These are phyloP conservation scores for Populus alba DNA, from an alignment of 345 rosid species.

Conservation along the genomic window DNA sequence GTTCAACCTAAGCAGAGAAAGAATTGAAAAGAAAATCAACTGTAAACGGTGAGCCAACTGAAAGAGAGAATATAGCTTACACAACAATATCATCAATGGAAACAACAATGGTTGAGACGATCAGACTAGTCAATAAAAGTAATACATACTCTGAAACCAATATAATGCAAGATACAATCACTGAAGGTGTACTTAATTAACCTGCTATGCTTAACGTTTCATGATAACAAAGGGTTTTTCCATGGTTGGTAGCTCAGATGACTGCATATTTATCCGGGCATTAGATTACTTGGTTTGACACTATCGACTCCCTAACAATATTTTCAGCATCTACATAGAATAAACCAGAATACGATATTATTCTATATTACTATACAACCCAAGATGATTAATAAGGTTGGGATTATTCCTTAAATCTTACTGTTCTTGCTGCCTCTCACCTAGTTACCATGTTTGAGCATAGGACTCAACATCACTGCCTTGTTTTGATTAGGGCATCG, in stretches of 20 bases:
- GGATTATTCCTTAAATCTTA: background rate
- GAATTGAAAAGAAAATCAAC: constrained; percentile 12
- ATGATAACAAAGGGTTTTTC: background rate
- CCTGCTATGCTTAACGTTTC: background rate
- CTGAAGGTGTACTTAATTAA: background rate
- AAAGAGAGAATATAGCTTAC: background rate
- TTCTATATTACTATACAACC: background rate
- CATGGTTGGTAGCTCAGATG: background rate
- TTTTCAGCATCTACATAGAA: background rate
- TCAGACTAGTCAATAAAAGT: background rate
- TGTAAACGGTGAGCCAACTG: background rate
- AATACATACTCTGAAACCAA: background rate
- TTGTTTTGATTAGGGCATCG: background rate
- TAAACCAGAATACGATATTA: background rate
- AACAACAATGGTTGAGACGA: background rate
- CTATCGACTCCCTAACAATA: background rate
- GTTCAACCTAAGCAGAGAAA: constrained; percentile 65
- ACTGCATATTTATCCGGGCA: background rate
- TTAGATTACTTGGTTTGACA: background rate
- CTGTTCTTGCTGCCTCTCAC: background rate
- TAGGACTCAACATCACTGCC: background rate
- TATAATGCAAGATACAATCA: background rate
- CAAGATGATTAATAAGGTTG: background rate
- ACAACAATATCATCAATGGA: background rate
- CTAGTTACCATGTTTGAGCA: background rate